Evolutionary conservation across 2,329 filamentous ascomycete species (phyloP).

Genomic region (Pseudocercospora crystallina): DNA sequence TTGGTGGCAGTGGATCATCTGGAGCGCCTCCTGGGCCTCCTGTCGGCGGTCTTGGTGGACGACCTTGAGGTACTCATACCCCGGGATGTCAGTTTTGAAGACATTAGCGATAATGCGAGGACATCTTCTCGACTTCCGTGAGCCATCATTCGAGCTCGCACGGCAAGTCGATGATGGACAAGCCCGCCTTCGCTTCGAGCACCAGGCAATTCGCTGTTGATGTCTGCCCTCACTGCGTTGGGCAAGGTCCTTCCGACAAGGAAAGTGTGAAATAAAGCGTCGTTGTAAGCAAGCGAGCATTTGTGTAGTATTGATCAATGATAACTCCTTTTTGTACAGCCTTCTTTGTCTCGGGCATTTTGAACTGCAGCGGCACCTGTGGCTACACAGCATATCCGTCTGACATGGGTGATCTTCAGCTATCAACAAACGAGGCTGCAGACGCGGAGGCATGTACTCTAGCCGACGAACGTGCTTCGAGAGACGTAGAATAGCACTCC

Average conservation of each 20-base stretch:
- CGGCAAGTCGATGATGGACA: not conserved
- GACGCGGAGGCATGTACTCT: no score
- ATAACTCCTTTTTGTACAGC: conserved; percentile 4
- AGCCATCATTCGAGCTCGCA: not conserved
- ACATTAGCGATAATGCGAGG: not conserved
- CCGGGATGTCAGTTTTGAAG: no score
- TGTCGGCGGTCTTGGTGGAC: not conserved
- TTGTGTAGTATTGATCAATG: not conserved
- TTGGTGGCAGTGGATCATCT: not conserved
- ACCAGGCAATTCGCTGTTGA: no score
- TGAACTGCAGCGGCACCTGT: no score
- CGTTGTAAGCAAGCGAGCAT: conserved; percentile 5
- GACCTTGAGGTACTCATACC: not conserved
- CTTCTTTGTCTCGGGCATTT: not conserved
- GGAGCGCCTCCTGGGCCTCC: conserved; percentile 1
- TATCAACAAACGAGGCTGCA: no score
- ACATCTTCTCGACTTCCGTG: not conserved
- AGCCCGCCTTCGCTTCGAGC: not conserved
- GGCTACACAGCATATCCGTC: no score
- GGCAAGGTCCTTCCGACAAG: no score
- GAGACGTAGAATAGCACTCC: no score
- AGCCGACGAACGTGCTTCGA: no score
- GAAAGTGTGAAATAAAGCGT: not conserved
- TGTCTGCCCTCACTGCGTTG: no score
- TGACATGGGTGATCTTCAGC: no score